Conservation (phyloP, 257 asterid species). For the Scutellaria barbata region DNA sequence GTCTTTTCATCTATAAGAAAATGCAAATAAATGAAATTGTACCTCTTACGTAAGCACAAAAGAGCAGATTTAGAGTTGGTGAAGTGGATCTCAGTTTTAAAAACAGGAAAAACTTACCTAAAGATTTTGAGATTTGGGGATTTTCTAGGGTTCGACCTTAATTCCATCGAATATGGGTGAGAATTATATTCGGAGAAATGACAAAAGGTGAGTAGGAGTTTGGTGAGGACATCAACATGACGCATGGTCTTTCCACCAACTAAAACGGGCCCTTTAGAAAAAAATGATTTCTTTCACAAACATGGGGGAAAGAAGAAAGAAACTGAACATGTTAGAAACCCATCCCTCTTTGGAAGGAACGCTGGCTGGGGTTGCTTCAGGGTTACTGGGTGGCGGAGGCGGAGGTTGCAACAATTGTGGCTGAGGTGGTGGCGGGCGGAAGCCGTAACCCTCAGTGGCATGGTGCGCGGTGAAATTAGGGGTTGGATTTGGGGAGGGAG, state of each 20-base stretch:
- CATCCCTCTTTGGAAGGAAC: constrained; percentile 61
- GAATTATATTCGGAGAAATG: too few relatives aligned
- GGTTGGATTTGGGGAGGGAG: constrained; percentile 36
- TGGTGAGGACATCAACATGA: constrained; percentile 19
- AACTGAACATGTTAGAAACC: background rate
- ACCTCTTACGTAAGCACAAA: too few relatives aligned
- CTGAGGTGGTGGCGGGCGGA: constrained; percentile 44
- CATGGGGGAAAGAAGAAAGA: background rate
- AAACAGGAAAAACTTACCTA: too few relatives aligned
- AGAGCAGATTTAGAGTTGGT: too few relatives aligned
- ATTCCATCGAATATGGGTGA: too few relatives aligned
- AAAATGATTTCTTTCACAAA: background rate
- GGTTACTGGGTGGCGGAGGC: constrained; percentile 26
- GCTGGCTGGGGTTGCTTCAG: constrained; percentile 38
- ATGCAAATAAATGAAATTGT: too few relatives aligned
- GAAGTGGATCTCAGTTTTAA: too few relatives aligned
- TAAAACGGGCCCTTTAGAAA: background rate
- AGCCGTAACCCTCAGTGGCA: constrained; percentile 49
- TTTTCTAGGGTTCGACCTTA: too few relatives aligned
- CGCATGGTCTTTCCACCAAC: constrained; percentile 8
- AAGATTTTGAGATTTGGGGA: too few relatives aligned
- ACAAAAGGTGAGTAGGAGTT: too few relatives aligned
- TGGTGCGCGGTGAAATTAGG: constrained; percentile 45
- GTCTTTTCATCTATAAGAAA: too few relatives aligned
- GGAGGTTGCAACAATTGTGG: constrained; percentile 35